Base-by-base conservation (phyloP, 805 yeast species). In the Tetrapisispora pingtungensis region DNA sequence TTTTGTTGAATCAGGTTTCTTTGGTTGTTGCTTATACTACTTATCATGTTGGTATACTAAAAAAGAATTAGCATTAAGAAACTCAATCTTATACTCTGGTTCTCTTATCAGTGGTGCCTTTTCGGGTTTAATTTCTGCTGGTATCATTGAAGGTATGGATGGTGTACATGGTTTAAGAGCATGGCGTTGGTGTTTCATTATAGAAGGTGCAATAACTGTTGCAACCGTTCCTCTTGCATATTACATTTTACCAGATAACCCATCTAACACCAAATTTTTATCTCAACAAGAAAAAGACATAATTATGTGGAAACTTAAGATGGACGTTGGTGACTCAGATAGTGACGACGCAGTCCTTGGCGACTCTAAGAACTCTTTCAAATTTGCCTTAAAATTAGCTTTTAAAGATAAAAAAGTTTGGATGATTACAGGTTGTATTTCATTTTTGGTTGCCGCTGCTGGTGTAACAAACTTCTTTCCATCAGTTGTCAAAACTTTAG, bases 391-490 rank as follows among this genome's bases (percentile, higher is more conserved):
- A 12, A 50, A 51, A 45, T 38, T 53, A 19, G 63, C 62, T 7
- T 44, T 55, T 7, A 40, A 51, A 19, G 70, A 67, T 50, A 48
- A 59, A 8, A 56, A 59, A 36, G 55, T 54, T 1, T 56, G 62
- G 58, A 54, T 66, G n/a, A 55, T 72, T 32, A 66, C 72, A 15
- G 72, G 70, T 40, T 63, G 65, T 42, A 61, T 71, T 22, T 61
- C 74, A 2, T 61, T 59, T 45, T 59, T 72, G 27, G 81, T 74
- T 41, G 78, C 77, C 22, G 79, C 81, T 33, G 73, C 77, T 50
- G 80, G 81, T 57, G 79, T 76, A 39, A 74, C 80, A 17, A 72
- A 76, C 55, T 77, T 75, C 56, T 78, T 76, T 66, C 83, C 83
- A 24, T 69, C 81, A 1, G 76, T 79, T 24, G 81, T 79, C 15